Conservation (phyloP, 768 basidiomycete species). For the Leccinum truebloodii region DNA sequence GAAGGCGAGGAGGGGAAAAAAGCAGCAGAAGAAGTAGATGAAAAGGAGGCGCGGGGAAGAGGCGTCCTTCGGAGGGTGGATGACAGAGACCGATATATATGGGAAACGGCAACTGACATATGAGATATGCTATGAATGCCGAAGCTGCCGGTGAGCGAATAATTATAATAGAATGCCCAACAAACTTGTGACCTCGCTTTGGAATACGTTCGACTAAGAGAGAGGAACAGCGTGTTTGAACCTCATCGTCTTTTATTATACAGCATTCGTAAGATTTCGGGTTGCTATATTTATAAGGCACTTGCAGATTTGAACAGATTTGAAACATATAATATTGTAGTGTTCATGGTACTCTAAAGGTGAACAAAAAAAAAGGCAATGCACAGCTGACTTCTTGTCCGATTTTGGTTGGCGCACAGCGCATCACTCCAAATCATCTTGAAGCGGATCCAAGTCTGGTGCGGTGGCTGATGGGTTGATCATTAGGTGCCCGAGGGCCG, state of each 20-base stretch:
- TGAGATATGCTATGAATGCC: constrained; percentile 1
- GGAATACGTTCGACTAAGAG: background rate
- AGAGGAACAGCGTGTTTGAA: background rate
- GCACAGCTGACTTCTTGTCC: too few species aligned
- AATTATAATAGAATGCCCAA: background rate
- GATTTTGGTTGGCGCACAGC: too few species aligned
- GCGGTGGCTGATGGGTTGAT: background rate
- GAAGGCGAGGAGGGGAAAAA: constrained; percentile 35
- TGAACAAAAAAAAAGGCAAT: too few species aligned
- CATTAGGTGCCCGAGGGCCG: background rate
- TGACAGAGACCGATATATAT: constrained; percentile 27
- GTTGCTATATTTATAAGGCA: background rate
- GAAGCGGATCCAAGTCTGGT: too few species aligned
- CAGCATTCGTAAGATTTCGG: background rate
- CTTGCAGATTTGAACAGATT: background rate
- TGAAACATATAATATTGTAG: too few species aligned
- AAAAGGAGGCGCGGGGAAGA: constrained; percentile 2
- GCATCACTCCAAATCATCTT: too few species aligned
- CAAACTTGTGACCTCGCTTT: background rate
- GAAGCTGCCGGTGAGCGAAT: background rate
- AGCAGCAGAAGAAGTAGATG: background rate
- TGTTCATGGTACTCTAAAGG: too few species aligned
- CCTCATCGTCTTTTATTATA: background rate
- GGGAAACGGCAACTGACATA: constrained; percentile 12
- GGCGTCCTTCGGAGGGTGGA: constrained; percentile 4